Percentiles rank a stretch among this genome's conserved stretches.
phyloP scores from a whole-genome alignment of 2,329 filamentous ascomycete genomes.

The Plectosphaerella sp. region DNA sequence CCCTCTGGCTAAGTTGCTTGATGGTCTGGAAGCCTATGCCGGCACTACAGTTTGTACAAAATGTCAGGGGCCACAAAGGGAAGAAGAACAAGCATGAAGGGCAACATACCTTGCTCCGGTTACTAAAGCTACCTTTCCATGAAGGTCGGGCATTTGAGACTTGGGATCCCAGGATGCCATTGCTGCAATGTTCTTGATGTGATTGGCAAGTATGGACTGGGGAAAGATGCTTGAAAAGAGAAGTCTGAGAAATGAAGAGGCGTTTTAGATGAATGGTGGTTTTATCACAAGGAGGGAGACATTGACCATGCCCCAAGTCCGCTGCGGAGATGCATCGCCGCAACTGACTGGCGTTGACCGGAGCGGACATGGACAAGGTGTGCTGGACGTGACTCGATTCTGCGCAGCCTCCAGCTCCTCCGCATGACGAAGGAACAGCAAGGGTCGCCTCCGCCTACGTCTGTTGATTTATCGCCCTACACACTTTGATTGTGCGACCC shows the following conservation, averaged over 20 bases:
- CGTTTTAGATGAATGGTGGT: too few species aligned
- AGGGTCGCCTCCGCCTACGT: too few species aligned
- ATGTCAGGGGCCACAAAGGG: not conserved
- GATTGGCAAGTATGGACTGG: not conserved
- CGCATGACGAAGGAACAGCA: too few species aligned
- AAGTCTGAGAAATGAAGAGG: not conserved
- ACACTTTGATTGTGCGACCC: slow-evolving; percentile 3
- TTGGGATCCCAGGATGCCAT: slow-evolving; percentile 2
- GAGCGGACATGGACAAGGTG: too few species aligned
- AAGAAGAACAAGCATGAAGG: not conserved
- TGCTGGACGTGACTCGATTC: too few species aligned
- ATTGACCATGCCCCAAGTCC: too few species aligned
- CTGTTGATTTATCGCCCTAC: too few species aligned
- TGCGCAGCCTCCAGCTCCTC: too few species aligned
- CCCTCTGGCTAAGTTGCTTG: slow-evolving; percentile 15
- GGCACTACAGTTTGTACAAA: slow-evolving; percentile 4
- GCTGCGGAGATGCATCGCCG: too few species aligned
- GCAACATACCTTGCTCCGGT: slow-evolving; percentile 18
- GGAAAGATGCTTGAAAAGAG: not conserved
- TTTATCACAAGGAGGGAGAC: too few species aligned
- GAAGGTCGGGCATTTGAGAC: slow-evolving; percentile 9
- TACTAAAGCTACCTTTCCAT: slow-evolving; percentile 16
- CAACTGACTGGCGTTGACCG: too few species aligned
- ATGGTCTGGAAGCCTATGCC: slow-evolving; percentile 17
- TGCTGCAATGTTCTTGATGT: not conserved